Conservation (phyloP, 495 filamentous ascomycete species). For the Aspergillus sparsus region DNA sequence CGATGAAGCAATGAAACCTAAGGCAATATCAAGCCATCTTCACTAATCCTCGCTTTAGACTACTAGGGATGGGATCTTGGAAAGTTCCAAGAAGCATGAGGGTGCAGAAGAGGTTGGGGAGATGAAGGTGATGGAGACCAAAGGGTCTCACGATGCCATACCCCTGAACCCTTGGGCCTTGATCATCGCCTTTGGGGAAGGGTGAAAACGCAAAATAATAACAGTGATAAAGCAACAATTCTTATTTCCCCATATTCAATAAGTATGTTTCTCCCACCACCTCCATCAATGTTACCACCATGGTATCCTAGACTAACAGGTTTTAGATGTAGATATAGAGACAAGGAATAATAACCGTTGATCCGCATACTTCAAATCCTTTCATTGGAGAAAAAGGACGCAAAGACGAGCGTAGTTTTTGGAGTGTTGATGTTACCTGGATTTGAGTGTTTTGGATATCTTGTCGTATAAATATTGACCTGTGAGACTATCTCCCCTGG, state of each 20-base stretch:
- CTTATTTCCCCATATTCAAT: no score
- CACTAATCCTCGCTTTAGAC: background rate
- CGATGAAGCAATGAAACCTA: constrained; percentile 24
- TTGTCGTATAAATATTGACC: constrained; percentile 82
- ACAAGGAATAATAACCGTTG: background rate
- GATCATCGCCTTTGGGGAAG: no score
- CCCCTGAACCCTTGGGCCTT: no score
- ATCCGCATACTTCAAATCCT: background rate
- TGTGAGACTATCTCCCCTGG: constrained; percentile 45
- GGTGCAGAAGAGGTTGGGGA: no score
- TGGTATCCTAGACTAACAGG: background rate
- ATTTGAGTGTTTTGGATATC: background rate
- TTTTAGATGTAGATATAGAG: background rate
- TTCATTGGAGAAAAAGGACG: no score
- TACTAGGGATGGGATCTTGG: background rate
- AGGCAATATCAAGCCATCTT: background rate
- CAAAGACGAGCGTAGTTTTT: no score
- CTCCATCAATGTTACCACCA: background rate
- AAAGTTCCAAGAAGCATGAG: no score
- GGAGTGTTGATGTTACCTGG: no score
- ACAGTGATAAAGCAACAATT: no score
- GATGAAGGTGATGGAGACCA: no score
- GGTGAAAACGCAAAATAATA: no score
- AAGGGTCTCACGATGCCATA: no score
- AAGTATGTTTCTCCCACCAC: background rate